Evolutionary conservation across 2,329 filamentous ascomycete genomes (phyloP), one percentile per base, ranked within the genome.

Genomic region (Raffaelea arxii): DNA sequence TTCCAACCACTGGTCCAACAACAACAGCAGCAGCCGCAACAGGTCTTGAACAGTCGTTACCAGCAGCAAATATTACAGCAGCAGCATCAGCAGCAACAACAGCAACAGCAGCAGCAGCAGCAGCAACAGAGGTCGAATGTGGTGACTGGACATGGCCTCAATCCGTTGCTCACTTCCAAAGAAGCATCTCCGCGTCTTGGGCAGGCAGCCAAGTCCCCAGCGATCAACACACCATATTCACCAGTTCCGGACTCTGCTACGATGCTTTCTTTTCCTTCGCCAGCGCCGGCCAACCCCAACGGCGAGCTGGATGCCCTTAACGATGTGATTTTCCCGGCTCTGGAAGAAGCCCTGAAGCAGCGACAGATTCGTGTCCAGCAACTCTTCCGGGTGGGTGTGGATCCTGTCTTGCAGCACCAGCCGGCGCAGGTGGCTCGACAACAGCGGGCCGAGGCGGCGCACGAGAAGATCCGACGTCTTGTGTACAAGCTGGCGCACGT

Each of bases 261-360:
- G 5, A 53, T 52, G 4, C 66, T 71, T 11, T 66, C 74, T 2
- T 80, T 80, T 56, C 78, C 78, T 4, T 69, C 72, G 22, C 73
- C 72, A 6, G 71, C 77, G 1, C 75, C 79, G 1, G 59, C 72
- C 2, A 78, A 77, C 50, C 65, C 76, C 22, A 77, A 78, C 47
- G 80, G 77, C 12, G 85, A 94, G 48, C 75, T 94, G 21, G 92
- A 94, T 45, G 89, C 90, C 2, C 74, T 96, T 1, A 87, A 84
- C 58, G 87, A 91, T 55, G 91, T 98, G 43, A 87, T 98, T 32
- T 82, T 97, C 52, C 92, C 92, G 1, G 91, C 92, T 2, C 75
- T 98, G 2, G 89, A 95, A 64, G 86, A 92, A 54, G 89, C 92
- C 7, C 78, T 97, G 19, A 87, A 89, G 61, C 78, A 92, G 44